Base-by-base conservation (phyloP, 192 early-diverging fungal genomes). In the Umbelopsis vinacea region DNA sequence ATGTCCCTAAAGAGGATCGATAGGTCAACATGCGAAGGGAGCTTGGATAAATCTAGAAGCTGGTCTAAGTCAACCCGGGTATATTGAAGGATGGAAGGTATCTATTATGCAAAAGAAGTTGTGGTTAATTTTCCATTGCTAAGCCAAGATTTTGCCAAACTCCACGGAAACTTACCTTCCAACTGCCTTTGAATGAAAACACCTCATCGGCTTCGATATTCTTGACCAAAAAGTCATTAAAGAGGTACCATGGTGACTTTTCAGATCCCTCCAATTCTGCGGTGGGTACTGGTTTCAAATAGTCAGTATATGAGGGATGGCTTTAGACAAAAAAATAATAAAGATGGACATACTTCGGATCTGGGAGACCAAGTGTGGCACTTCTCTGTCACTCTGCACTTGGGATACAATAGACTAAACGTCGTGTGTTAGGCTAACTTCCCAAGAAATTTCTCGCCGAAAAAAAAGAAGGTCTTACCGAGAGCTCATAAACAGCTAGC, bases 201-300 rank as follows among this genome's bases (percentile, higher is more conserved):
- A 88, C 87, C 63, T 95, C 93, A 37, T 78, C 74, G n/a, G 87
- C 85, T 19, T 84, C 76, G 3, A 94, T 87, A 6, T 85, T 84
- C 66, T 93, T 91, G 1, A 98, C 97, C 46, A 94, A 82, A 76
- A 99, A 99, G 81, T 98, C 96, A 76, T 99, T 99, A 77, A 99
- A 96, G 12, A 97, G 76, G 71, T 92, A 86, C 97, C 97, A 99
- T 35, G 87, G 78, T 29, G 79, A 60, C 52, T 78, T 74, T 33
- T 43, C 57, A 0, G 69, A 70, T 40, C 47, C 53, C 21, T 85
- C 78, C 17, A 77, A 76, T 47, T 79, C 70, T 19, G 52, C 54
- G 15, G 78, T 77, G 60, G 79, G 70, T 66, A 85, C 85, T 79
- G n/a, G 7, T 19, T n/a, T 52, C 22, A 24, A 10, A 70, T 14